phyloP scores from a whole-genome alignment of 2,329 filamentous ascomycete species.

The Fusarium tricinctum region DNA sequence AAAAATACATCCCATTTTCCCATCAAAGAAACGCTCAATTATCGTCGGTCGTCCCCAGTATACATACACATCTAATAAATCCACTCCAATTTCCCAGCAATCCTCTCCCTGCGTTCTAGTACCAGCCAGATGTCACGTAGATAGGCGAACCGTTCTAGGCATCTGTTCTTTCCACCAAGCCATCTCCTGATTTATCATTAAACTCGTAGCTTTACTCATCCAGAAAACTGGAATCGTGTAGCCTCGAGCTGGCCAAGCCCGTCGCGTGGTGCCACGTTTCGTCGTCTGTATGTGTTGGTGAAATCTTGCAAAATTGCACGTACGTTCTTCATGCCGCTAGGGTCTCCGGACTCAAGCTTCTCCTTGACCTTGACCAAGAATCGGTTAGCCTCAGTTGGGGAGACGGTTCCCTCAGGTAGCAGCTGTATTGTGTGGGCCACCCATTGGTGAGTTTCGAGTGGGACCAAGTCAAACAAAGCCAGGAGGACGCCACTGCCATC shows the following conservation, averaged over 20 bases:
- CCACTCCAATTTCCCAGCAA: conserved; percentile 28
- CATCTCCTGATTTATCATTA: conserved; percentile 5
- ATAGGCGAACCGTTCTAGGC: conserved; percentile 10
- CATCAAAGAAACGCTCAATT: conserved; percentile 42
- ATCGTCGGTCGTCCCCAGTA: conserved; percentile 43
- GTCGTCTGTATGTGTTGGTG: conserved; percentile 90
- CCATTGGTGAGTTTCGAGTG: conserved; percentile 83
- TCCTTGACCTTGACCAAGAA: conserved; percentile 86
- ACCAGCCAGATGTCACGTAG: conserved; percentile 16
- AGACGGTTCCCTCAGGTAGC: conserved; percentile 85
- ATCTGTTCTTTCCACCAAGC: conserved; percentile 1
- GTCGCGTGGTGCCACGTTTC: conserved; percentile 95
- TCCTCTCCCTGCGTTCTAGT: conserved; percentile 18
- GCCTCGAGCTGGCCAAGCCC: conserved; percentile 90
- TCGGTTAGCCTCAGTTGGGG: conserved; percentile 82
- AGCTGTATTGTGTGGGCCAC: conserved; percentile 86
- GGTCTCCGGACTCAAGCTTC: conserved; percentile 76
- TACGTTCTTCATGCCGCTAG: conserved; percentile 77
- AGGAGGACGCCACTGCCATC: conserved; percentile 95
- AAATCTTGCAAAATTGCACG: conserved; percentile 93
- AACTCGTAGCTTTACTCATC: conserved; percentile 45
- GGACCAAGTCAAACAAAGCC: conserved; percentile 88
- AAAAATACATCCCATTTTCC: conserved; percentile 30
- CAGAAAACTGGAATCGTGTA: conserved; percentile 84
- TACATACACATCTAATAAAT: conserved; percentile 34